Conservation (phyloP, 2,329 filamentous ascomycete species). For the Colletotrichum tanaceti region DNA sequence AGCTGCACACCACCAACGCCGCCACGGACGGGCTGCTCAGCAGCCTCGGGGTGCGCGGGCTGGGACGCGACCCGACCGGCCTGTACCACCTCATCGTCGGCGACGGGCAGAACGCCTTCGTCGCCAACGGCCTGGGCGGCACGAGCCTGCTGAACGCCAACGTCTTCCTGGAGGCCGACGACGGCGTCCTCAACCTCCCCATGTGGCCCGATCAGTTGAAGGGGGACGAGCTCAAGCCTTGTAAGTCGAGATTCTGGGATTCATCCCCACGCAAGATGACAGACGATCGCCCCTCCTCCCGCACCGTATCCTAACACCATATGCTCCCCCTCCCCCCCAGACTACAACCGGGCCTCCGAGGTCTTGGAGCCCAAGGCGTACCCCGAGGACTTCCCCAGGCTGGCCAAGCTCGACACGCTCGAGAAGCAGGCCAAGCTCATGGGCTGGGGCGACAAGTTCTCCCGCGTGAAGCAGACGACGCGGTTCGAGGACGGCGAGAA, state of each 20-base stretch:
- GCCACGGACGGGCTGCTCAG: conserved; percentile 47
- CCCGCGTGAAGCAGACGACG: conserved; percentile 70
- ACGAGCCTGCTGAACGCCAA: conserved; percentile 76
- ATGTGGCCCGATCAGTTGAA: conserved; percentile 70
- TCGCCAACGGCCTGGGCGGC: conserved; percentile 66
- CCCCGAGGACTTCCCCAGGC: conserved; percentile 65
- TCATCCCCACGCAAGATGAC: no score
- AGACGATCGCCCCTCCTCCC: no score
- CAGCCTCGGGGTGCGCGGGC: conserved; percentile 47
- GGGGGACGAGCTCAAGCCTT: conserved; percentile 57
- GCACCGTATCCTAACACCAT: no score
- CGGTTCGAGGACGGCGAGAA: conserved; percentile 71
- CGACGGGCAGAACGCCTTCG: conserved; percentile 58
- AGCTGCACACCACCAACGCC: conserved; percentile 50
- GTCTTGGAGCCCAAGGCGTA: conserved; percentile 71
- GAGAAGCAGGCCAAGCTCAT: conserved; percentile 66
- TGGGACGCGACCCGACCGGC: conserved; percentile 52
- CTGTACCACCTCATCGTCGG: conserved; percentile 59
- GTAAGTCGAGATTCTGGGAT: conserved; percentile 56
- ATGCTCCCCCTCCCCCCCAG: conserved; percentile 47
- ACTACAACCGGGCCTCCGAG: conserved; percentile 65
- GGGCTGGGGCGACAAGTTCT: conserved; percentile 64
- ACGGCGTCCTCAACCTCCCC: conserved; percentile 62
- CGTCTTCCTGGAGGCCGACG: conserved; percentile 71
- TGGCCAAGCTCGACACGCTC: conserved; percentile 69